Base-by-base conservation (phyloP, 129 eudicot genomes). In the Mikania micrantha region DNA sequence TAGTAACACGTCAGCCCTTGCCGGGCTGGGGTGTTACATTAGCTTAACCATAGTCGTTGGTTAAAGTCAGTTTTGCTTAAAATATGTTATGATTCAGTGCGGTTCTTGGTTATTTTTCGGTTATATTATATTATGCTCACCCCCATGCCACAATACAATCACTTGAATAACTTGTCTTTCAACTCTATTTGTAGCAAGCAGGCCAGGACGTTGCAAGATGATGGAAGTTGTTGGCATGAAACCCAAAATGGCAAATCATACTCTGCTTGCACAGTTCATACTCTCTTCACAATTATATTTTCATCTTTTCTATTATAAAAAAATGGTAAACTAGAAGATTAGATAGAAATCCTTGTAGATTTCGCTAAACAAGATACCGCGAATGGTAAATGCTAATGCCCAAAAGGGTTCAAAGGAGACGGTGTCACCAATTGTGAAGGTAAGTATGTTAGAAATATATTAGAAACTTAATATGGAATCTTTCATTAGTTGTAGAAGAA, bases 201-300 rank as follows among this genome's bases (percentile, higher is more conserved):
- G 98, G 72, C 90, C 96, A 12, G 95, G 92, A 59, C 87, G 95
- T 54, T 88, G 98, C 81, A 84, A 82, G 81, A 78, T 93, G 85
- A 94, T 35, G 99, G 99, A 41, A 96, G 95, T 69, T 93, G 96
- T 82, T 93, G 98, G 96, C 90, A 90, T 72, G 95, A 86, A 65
- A 75, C 79, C 49, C 84, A 84, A 62, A 75, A 85, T 56, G 97
- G 94, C 35, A 78, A 66, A 31, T 73, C 83, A 28, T 85, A 68
- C 77, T 85, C 99, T 53, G 99, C 99, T 79, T 94, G 99, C 69
- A 73, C 66, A 90, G 99, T 88, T 21, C 4, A 27, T 60, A 9
- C 52, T 38, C 35, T 40, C 48, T 27, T 61, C 25, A 12, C 9
- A 50, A 67, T 29, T 63, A 28, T 40, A n/a, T 17, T 62, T 25